phyloP scores from a whole-genome alignment of 192 early-diverging fungal species.

The Gonapodya sp. region DNA sequence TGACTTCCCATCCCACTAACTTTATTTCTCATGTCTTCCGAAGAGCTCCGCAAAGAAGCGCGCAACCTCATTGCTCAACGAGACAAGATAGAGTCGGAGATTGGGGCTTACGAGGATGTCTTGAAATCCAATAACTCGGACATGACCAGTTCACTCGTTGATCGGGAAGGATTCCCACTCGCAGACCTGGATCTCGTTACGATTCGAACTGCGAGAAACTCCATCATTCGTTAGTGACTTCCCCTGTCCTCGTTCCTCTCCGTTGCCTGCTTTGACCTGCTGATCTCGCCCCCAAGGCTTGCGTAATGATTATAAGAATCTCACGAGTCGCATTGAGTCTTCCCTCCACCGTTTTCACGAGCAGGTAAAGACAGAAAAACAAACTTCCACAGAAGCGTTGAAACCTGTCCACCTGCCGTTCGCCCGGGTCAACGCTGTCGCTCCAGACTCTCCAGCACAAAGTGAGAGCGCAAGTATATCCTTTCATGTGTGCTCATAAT shows the following conservation, averaged over 20 bases:
- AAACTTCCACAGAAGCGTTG: background rate
- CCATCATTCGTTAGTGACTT: background rate
- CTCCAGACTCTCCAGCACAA: background rate
- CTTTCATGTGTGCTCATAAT: background rate
- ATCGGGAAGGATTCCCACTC: background rate
- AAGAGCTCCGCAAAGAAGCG: background rate
- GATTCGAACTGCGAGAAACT: background rate
- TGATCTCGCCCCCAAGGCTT: background rate
- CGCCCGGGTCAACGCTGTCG: background rate
- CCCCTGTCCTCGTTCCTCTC: background rate
- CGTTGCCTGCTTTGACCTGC: background rate
- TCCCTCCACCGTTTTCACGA: background rate
- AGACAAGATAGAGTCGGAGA: background rate
- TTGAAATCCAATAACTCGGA: background rate
- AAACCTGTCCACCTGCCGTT: background rate
- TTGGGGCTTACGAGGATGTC: background rate
- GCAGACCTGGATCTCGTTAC: background rate
- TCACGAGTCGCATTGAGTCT: background rate
- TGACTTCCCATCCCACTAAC: too few species aligned
- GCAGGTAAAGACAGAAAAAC: background rate
- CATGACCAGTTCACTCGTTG: background rate
- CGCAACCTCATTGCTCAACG: background rate
- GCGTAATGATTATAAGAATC: background rate
- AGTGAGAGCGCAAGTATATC: background rate
- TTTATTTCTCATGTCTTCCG: background rate